Evolutionary conservation across 106 monocot species (phyloP).

Genomic region (Dendrobium nobile): DNA sequence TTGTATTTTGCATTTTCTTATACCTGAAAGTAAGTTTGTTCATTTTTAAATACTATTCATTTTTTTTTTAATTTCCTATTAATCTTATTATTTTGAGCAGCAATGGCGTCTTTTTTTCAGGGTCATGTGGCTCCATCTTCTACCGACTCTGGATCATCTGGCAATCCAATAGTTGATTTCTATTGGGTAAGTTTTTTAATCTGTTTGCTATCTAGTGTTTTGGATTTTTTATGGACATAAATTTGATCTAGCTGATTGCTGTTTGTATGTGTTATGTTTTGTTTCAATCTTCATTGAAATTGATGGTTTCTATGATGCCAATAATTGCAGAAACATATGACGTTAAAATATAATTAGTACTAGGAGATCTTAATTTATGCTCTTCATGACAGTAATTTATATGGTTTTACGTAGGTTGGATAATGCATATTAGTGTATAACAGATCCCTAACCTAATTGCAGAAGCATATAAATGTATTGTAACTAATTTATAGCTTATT

Average conservation of each 20-base stretch:
- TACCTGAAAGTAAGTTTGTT: constrained; percentile 67
- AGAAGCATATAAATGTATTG: too few species aligned
- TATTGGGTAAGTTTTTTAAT: constrained; percentile 68
- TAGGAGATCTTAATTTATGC: not conserved
- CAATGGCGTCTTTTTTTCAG: constrained; percentile 21
- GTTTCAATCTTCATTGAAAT: not conserved
- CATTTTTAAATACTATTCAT: not conserved
- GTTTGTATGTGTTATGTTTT: not conserved
- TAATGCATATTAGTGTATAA: not conserved
- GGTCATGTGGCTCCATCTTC: constrained; percentile 91
- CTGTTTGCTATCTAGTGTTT: not conserved
- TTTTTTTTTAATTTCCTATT: not conserved
- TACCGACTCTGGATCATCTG: constrained; percentile 89
- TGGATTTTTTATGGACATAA: not conserved
- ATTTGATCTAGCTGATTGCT: not conserved
- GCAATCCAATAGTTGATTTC: constrained; percentile 87
- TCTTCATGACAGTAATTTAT: not conserved
- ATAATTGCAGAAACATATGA: not conserved
- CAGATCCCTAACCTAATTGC: not conserved
- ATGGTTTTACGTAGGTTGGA: not conserved
- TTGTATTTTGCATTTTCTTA: constrained; percentile 84
- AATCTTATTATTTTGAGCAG: not conserved
- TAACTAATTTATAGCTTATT: not conserved
- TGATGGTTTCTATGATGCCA: not conserved
- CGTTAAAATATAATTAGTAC: not conserved